Conservation (phyloP, 306 rosid species). For the Psophocarpus tetragonolobus region DNA sequence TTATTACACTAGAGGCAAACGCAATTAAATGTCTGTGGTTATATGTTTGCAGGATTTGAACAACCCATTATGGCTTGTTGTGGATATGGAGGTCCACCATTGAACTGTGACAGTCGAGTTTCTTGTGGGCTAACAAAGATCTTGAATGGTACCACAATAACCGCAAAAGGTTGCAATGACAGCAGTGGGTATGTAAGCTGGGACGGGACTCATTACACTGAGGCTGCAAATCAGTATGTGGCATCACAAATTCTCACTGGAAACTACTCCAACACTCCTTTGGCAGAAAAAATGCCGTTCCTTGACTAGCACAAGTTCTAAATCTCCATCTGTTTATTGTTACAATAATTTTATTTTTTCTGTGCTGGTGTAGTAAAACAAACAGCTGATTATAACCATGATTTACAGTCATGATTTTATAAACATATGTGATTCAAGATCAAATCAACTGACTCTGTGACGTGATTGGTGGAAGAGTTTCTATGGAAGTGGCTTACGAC, state of each 20-base stretch:
- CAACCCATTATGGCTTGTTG: slow-evolving; percentile 80
- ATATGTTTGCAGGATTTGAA: slow-evolving; percentile 57
- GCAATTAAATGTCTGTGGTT: not conserved
- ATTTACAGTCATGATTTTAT: not conserved
- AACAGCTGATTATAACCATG: not conserved
- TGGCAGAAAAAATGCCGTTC: slow-evolving; percentile 61
- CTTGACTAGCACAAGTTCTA: slow-evolving; percentile 56
- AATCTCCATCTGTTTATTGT: not conserved
- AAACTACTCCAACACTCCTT: slow-evolving; percentile 58
- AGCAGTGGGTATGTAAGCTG: slow-evolving; percentile 62
- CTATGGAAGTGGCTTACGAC: not conserved
- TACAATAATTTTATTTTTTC: not conserved
- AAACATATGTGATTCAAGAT: not conserved
- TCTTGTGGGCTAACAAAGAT: slow-evolving; percentile 62
- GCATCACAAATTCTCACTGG: slow-evolving; percentile 73
- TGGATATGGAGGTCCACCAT: slow-evolving; percentile 79
- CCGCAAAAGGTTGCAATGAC: slow-evolving; percentile 59
- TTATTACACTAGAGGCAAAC: not conserved
- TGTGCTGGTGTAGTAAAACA: not conserved
- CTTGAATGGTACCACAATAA: slow-evolving; percentile 60
- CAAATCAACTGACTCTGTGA: not conserved
- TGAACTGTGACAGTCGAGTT: slow-evolving; percentile 59
- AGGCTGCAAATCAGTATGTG: slow-evolving; percentile 69
- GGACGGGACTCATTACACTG: slow-evolving; percentile 88
- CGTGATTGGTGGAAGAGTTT: not conserved